Conservation (phyloP, 106 monocot genomes). For the Hemerocallis citrina region DNA sequence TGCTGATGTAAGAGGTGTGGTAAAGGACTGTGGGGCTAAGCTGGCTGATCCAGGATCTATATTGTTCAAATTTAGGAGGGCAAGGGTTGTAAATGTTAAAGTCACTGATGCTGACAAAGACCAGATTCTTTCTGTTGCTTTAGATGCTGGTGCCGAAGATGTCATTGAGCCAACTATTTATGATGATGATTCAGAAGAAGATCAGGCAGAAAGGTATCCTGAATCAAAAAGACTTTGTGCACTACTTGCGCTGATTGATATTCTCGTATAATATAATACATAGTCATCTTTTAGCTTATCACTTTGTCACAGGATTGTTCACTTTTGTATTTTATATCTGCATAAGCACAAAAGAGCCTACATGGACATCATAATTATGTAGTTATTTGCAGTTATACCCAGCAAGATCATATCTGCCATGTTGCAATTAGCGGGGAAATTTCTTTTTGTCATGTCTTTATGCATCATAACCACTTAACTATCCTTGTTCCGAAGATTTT, state of each 20-base stretch:
- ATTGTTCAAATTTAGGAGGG: slow-evolving; percentile 85
- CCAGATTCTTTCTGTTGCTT: slow-evolving; percentile 64
- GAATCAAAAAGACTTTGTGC: background rate
- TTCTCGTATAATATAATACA: no score
- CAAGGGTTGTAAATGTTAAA: slow-evolving; percentile 77
- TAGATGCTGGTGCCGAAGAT: slow-evolving; percentile 98
- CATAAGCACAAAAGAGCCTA: background rate
- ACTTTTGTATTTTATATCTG: background rate
- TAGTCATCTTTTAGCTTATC: no score
- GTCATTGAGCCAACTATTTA: slow-evolving; percentile 72
- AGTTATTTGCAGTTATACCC: background rate
- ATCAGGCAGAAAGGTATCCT: slow-evolving; percentile 58
- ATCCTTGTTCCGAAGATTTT: no score
- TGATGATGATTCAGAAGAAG: slow-evolving; percentile 59
- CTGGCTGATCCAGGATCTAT: slow-evolving; percentile 94
- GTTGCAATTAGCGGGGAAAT: no score
- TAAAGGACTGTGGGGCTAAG: slow-evolving; percentile 85
- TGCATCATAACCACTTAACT: no score
- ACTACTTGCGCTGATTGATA: background rate
- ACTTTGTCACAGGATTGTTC: no score
- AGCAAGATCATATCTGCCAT: no score
- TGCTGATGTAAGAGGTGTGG: slow-evolving; percentile 66
- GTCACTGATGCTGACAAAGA: slow-evolving; percentile 62
- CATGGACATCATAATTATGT: background rate
- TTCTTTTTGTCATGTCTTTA: no score